These are phyloP conservation scores for Pestalotiopsis sp. DNA, from an alignment of 2,329 filamentous ascomycete species.

Conservation along the genomic window DNA sequence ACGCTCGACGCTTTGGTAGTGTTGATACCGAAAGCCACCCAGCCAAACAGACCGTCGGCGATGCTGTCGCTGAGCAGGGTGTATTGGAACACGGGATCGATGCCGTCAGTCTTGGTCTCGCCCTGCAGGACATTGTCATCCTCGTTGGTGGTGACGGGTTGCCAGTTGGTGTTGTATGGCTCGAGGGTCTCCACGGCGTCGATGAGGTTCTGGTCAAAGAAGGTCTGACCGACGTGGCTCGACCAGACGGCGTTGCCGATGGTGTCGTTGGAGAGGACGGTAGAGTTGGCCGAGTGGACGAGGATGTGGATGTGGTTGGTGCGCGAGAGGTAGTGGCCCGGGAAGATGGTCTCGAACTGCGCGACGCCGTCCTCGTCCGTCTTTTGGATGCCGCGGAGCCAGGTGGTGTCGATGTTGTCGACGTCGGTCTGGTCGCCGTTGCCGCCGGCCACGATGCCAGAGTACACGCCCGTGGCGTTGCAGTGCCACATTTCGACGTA, in stretches of 20 bases:
- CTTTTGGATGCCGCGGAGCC: conserved; percentile 42
- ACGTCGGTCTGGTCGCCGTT: conserved; percentile 41
- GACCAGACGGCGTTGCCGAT: conserved; percentile 48
- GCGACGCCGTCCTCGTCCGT: conserved; percentile 43
- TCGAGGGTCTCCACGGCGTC: conserved; percentile 12
- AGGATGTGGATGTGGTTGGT: conserved; percentile 52
- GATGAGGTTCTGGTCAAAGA: conserved; percentile 64
- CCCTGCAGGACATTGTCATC: conserved; percentile 1
- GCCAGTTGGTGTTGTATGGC: neutral
- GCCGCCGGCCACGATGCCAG: conserved; percentile 39
- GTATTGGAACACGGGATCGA: conserved; percentile 1
- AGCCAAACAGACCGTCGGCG: conserved; percentile 5
- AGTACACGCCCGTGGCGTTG: conserved; percentile 51
- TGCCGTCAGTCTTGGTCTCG: neutral
- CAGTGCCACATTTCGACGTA: conserved; percentile 55
- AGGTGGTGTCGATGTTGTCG: conserved; percentile 44
- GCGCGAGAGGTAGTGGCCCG: conserved; percentile 46
- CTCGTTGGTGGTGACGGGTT: neutral
- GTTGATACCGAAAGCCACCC: conserved; percentile 6
- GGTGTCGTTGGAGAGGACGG: conserved; percentile 43
- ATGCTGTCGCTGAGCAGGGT: neutral
- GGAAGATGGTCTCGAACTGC: conserved; percentile 44
- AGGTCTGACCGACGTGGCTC: conserved; percentile 67
- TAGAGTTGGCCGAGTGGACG: conserved; percentile 41
- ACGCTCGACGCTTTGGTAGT: neutral